phyloP scores from a whole-genome alignment of 75 land plant species.

The Selaginella moellendorffii region DNA sequence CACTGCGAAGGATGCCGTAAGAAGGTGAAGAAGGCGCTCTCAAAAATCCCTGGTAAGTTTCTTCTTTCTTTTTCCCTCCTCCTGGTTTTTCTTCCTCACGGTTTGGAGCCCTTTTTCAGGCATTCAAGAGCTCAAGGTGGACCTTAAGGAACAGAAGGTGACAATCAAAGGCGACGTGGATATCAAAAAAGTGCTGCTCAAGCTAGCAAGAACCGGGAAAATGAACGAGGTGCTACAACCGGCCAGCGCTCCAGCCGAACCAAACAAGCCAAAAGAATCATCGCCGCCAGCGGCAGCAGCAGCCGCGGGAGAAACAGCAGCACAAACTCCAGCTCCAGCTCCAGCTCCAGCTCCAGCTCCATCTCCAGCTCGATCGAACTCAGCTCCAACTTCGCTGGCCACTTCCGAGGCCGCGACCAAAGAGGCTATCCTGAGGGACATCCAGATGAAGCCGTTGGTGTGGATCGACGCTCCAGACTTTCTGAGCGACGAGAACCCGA shows the following conservation, averaged over 20 bases:
- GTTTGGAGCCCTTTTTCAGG: slow-evolving; percentile 17
- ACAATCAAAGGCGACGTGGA: slow-evolving; percentile 49
- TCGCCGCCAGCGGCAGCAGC: no score
- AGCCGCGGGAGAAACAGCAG: no score
- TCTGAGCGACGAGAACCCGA: slow-evolving; percentile 36
- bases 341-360: not conserved
- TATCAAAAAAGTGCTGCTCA: not conserved
- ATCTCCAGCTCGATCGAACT: not conserved
- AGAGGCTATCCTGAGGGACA: not conserved
- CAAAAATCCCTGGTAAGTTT: not conserved
- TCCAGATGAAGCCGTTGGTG: not conserved
- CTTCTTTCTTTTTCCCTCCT: not conserved
- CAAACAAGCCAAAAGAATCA: not conserved
- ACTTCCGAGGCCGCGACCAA: not conserved
- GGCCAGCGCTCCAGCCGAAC: slow-evolving; percentile 2
- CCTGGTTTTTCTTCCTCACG: no score
- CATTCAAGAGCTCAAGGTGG: slow-evolving; percentile 34
- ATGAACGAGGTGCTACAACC: slow-evolving; percentile 35
- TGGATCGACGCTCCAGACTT: slow-evolving; percentile 19
- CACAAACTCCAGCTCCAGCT: no score
- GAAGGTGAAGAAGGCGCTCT: not conserved
- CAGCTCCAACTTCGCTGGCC: not conserved
- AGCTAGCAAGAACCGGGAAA: slow-evolving; percentile 17
- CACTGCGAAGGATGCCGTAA: not conserved
- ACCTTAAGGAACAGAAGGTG: slow-evolving; percentile 34